These are phyloP conservation scores for Micractinium conductrix DNA, from an alignment of 139 green algal genomes.

Conservation along the genomic window DNA sequence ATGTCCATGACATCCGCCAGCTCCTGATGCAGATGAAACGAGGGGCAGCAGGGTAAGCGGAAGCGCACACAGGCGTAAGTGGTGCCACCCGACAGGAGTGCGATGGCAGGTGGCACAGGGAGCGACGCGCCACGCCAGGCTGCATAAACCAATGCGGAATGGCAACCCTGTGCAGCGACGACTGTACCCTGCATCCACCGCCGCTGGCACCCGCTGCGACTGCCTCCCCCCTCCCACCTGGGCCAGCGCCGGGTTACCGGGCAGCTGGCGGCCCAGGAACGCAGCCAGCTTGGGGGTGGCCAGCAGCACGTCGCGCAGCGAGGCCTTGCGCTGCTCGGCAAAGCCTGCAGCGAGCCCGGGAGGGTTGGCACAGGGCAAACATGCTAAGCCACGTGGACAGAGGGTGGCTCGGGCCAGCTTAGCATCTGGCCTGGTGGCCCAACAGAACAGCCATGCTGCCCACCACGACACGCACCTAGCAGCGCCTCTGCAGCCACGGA, in stretches of 20 bases:
- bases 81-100: too few species aligned
- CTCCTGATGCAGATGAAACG: too few species aligned
- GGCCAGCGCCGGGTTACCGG: conserved; percentile 22
- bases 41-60: too few species aligned
- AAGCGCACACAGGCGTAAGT: too few species aligned
- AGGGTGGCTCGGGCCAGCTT: neutral
- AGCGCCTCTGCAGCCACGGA: conserved; percentile 45
- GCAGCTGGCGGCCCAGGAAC: conserved; percentile 46
- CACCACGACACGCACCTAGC: conserved; percentile 42
- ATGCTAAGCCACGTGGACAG: neutral
- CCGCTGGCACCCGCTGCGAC: too few species aligned
- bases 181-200: too few species aligned
- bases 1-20: conserved; percentile 45
- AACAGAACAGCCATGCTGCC: conserved; percentile 47
- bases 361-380: neutral
- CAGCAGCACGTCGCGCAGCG: conserved; percentile 45
- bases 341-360: conserved; percentile 35
- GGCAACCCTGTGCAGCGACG: conserved; percentile 47
- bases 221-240: too few species aligned
- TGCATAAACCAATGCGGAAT: too few species aligned
- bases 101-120: too few species aligned
- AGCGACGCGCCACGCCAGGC: too few species aligned
- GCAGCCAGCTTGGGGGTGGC: conserved; percentile 42
- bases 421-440: conserved; percentile 2
- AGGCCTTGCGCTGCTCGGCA: conserved; percentile 2